These are phyloP conservation scores for Metarhizium album DNA, from an alignment of 2,329 filamentous ascomycete genomes.

Conservation along the genomic window DNA sequence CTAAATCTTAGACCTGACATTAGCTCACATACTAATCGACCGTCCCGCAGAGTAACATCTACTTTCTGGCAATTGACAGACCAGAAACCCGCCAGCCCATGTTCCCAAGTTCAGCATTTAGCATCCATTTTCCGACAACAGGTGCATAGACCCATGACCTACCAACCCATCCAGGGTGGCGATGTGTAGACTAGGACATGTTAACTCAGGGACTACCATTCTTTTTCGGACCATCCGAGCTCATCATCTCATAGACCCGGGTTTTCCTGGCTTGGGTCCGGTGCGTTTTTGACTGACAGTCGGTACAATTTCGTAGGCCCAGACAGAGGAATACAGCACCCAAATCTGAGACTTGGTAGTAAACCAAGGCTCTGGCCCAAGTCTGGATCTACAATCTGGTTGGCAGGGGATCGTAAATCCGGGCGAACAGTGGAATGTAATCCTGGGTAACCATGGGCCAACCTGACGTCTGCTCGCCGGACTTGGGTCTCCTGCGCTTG, in stretches of 20 bases:
- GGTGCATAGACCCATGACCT: not conserved
- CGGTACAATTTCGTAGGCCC: not conserved
- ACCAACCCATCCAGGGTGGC: too few species aligned
- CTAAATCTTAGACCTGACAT: too few species aligned
- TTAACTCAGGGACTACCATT: not conserved
- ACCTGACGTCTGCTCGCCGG: too few species aligned
- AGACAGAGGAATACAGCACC: not conserved
- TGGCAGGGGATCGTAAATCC: too few species aligned
- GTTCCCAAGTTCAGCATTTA: not conserved
- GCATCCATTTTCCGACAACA: not conserved
- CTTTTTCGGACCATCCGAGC: not conserved
- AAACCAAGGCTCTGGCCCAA: not conserved
- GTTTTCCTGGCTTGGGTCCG: not conserved
- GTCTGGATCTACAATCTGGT: not conserved
- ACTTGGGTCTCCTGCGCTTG: too few species aligned
- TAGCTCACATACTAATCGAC: too few species aligned
- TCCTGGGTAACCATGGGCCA: too few species aligned
- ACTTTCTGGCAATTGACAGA: not conserved
- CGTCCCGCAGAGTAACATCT: not conserved
- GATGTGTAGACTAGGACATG: too few species aligned
- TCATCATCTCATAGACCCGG: not conserved
- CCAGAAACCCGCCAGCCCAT: not conserved
- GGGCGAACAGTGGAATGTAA: too few species aligned
- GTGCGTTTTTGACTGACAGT: not conserved
- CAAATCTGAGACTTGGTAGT: not conserved